Base-by-base conservation (phyloP, 805 yeast genomes). In the Lachancea sp. region DNA sequence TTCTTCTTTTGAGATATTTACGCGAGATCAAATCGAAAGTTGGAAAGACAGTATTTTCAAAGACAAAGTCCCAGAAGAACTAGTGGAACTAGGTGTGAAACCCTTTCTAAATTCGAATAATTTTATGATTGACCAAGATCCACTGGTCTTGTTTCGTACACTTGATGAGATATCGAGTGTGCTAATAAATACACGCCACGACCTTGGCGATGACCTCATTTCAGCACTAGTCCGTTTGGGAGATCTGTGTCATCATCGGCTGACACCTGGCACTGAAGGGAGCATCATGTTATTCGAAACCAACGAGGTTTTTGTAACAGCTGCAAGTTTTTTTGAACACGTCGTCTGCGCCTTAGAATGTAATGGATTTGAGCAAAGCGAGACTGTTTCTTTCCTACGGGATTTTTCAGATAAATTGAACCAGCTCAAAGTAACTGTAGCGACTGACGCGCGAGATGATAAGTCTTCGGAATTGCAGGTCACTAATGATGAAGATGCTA, bases 21-120 rank as follows among this genome's bases (percentile, higher is more conserved):
- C 18, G 9, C 20, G 15, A 3, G 2, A 7, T 29, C 41, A 36
- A 20, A n/a, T 42, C 7, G 41, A 42, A 9, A 20, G n/a, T 7
- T 31, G 37, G 41, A 42, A 36, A 22, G 37, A 42, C 3, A 22
- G 11, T 18, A 29, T 42, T 13, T 13, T 42, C 33, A 13, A 36
- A 10, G 15, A 16, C 17, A 15, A 36, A 25, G 7, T 36, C n/a
- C 41, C 45, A 12, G 31, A 42, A 8, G 41, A 36, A 12, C 29
- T 38, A 15, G 10, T 29, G 13, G 30, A 27, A 3, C 11, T 15
- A 15, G 38, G 20, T 12, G 16, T 36, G 45, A 13, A 22, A 12
- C 17, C 31, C n/a, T 36, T 13, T 19, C 25, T 15, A 11, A 10
- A 30, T 20, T 5, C 3, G n/a, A 25, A n/a, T 16, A 3, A 22